A percentile compares a stretch with the other conserved stretches of the same genome.
These are phyloP conservation scores for Scheffersomyces insectosa DNA, from an alignment of 1,139 yeast genomes.

Conservation along the genomic window DNA sequence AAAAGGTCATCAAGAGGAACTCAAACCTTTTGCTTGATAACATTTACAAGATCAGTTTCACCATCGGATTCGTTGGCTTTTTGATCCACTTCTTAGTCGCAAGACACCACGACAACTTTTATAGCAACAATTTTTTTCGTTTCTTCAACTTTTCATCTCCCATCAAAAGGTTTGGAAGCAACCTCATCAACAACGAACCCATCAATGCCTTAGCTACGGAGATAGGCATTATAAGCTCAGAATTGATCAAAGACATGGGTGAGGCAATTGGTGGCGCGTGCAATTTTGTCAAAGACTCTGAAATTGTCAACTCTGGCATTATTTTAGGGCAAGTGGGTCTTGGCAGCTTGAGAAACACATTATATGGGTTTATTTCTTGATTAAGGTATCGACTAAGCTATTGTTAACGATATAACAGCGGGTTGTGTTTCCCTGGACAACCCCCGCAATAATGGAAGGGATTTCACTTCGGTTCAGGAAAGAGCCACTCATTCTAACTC, in stretches of 20 bases:
- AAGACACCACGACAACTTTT: conserved; percentile 18
- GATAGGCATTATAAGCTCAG: conserved; percentile 9
- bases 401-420: too few species aligned
- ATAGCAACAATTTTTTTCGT: conserved; percentile 10
- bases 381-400: too few species aligned
- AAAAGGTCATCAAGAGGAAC: conserved; percentile 8
- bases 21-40: conserved; percentile 13
- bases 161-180: conserved; percentile 5
- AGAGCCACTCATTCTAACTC: too few species aligned
- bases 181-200: conserved; percentile 8
- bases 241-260: conserved; percentile 12
- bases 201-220: conserved; percentile 6
- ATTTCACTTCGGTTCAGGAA: too few species aligned
- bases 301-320: conserved; percentile 18
- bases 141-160: conserved; percentile 6
- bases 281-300: conserved; percentile 17
- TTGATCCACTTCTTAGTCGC: conserved; percentile 36
- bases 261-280: conserved; percentile 12
- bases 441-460: too few species aligned
- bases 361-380: conserved; percentile 16
- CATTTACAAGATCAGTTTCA: conserved; percentile 36
- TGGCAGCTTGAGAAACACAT: conserved; percentile 29
- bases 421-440: too few species aligned
- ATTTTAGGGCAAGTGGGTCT: conserved; percentile 32
- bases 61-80: conserved; percentile 45